Percentiles rank a stretch among this genome's conserved stretches.
phyloP scores from a whole-genome alignment of 176 grass and related monocot genomes.

The barley (Hordeum vulgare) region MorexV3_pseudomolecules_assembly NC_058519.1:502435625-502436124 shows the following conservation, averaged over 20 bases:
- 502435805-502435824: not conserved
- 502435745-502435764: not conserved
- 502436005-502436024: too few relatives aligned
- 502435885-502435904: too few relatives aligned
- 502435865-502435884: not conserved
- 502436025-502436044: too few relatives aligned
- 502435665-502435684: conserved; percentile 8
- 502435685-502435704: conserved; percentile 16
- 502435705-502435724: conserved; percentile 9
- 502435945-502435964: not conserved
- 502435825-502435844: not conserved
- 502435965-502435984: conserved; percentile 5
- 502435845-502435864: not conserved
- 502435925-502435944: not conserved
- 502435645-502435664: not conserved
- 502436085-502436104: too few relatives aligned
- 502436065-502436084: too few relatives aligned
- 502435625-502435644: conserved; percentile 18
- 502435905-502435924: not conserved
- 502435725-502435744: not conserved
- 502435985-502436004: not conserved
- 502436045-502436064: too few relatives aligned
- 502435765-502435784: not conserved
- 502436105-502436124: too few relatives aligned
- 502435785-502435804: not conserved